Base-by-base conservation (phyloP, 1,284 basidiomycete genomes). In the Singerocomus inundabilis region DNA sequence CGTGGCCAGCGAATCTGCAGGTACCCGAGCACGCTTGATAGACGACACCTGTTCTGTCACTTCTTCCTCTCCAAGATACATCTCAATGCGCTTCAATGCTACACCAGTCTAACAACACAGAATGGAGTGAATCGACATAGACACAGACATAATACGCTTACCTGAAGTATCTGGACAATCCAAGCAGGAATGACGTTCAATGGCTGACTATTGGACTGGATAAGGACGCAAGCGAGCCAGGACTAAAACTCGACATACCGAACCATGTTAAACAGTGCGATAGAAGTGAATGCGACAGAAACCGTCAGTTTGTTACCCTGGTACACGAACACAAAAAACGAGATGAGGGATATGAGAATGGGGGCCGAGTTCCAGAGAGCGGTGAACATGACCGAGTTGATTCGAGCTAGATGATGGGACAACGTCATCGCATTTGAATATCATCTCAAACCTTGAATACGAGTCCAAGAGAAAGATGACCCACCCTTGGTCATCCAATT, bases 41-140 rank as follows among this genome's bases (percentile, higher is more conserved):
- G 81, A 78, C 0, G 83, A 86, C 0, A 88, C 84, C 68, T 85
- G 84, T 12, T 77, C 80, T 0, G 81, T 73, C 4, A 91, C 86
- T 67, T 95, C 93, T 38, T 91, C 89, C 66, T 95, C 92, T 6
- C 78, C 76, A 10, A 96, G 77, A 68, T 88, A 96, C 1, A 80
- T 82, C 26, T 88, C 77, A 49, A 96, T 90, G 43, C 93, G 87
- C 44, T 90, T 79, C 25, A 95, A 66, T 0, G 89, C 82, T 4
- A 96, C 88, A 21, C 81, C 76, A 0, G 88, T 79, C 78, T 92
- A 9, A 29, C 18, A 8, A 8, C 10, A 29, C 12, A 29, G 11
- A 32, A 21, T 6, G 1, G 10, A 10, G 18, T 37, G 15, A 31
- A 37, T 30, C 21, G 3, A 11, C 6, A 6, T 21, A 24, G 5